Evolutionary conservation across 352 stramenopile genomes (phyloP), one percentile per base, ranked within the genome.

Genomic region (Albugo candida): DNA sequence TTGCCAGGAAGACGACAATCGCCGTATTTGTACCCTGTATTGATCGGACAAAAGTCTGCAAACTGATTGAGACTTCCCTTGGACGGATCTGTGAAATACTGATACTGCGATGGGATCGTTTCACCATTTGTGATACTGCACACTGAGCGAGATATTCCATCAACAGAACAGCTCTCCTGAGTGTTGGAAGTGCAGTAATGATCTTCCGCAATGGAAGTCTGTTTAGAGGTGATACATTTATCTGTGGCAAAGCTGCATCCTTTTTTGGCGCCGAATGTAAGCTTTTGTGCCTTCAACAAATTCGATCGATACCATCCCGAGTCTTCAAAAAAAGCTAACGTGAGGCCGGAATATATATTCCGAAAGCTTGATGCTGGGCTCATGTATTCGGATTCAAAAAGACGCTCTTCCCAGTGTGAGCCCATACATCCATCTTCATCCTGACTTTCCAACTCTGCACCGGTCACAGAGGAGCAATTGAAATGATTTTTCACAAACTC

Each of bases 311-410:
- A 89, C 77, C 77, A 87, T 0, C 77, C 77, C 8, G 77, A 85
- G 51, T 87, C 77, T 43, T 85, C 67, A 45, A 89, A 86, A 38
- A 82, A 89, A 1, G 77, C 73, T 17, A 89, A 56, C 1, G 77
- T 89, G 24, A 89, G 56, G 0, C 58, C 66, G 16, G 72, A 84
- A 27, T 81, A 61, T 0, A 81, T 59, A 41, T 89, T 87, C 10
- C 67, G 71, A 44, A 74, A 83, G 45, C 72, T 89, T 14, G 70
- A 70, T 4, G 87, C 59, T 0, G 79, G 70, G 3, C 65, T 73
- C 76, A 92, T 88, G 57, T 83, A 81, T 59, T 87, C 73, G 2
- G 74, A 58, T 37, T 88, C 72, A 24, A 89, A 89, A 36, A 89
- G 64, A 1, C 79, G 62, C 52, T 89, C 74, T 38, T 92, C 79